Evolutionary conservation across 2,329 filamentous ascomycete species (phyloP), one percentile per base, ranked within the genome.

Genomic region (Apiospora malaysiana): DNA sequence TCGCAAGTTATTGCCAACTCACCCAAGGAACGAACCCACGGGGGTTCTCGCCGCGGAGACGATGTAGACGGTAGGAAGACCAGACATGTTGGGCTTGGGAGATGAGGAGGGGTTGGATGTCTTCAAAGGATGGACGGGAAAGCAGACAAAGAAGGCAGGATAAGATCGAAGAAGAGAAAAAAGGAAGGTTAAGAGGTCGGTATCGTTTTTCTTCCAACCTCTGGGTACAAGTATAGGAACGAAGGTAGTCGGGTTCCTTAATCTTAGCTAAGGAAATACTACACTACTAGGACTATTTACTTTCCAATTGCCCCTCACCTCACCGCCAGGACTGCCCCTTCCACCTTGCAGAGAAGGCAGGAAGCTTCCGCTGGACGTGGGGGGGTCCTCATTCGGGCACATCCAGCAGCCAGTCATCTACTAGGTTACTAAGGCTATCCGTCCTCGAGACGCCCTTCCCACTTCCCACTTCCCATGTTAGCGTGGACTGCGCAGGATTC

Each of bases 1-100:
- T 7, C 40, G 56, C 56, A 63, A 40, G n/a, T 18, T 37, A 32
- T 16, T 46, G 5, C 25, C 73, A 72, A 76, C 88, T 82, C 84
- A 97, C 94, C 96, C 96, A 79, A 97, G 90, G 85, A 99, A 99
- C 75, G 93, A 95, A 78, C 96, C 96, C 75, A 97, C 88, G 69
- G 96, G 96, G 75, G 96, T 99, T 84, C 95, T 91, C 79, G 91
- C 93, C 75, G 91, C 92, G 72, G 96, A 96, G 80, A 98, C 94
- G 79, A 99, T 98, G 86, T 99, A 99, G 76, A 99, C 95, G 72
- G 94, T 89, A 75, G 94, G 92, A 74, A 95, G 89, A 76, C 89
- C 90, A 81, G 94, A 88, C 93, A 97, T 97, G 72, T 78, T 89
- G 84, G 70, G 46, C 70, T 70, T 66, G 69, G 40, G 45, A 70